Conservation (phyloP, 78 protist species). For the Pigoraptor vietnamica region DNA sequence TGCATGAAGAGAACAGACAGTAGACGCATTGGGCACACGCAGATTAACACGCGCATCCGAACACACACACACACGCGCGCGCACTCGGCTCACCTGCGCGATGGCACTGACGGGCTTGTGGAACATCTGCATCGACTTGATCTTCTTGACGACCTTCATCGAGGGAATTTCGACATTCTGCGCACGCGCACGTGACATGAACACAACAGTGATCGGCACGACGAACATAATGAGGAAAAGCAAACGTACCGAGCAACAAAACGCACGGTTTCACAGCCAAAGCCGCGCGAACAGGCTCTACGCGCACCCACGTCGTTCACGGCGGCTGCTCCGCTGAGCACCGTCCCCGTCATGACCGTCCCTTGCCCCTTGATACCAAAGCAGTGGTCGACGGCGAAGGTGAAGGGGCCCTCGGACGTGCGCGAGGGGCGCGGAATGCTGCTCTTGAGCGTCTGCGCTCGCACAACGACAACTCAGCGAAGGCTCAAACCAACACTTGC, state of each 20-base stretch:
- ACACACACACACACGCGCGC: too few relatives aligned
- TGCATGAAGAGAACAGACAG: too few relatives aligned
- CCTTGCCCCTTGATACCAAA: constrained; percentile 94
- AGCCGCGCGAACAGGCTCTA: not conserved
- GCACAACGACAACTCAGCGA: not conserved
- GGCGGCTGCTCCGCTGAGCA: not conserved
- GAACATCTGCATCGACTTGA: constrained; percentile 95
- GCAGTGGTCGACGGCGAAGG: constrained; percentile 95
- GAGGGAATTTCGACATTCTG: constrained; percentile 36
- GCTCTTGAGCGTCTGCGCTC: not conserved
- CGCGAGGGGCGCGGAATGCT: constrained; percentile 8
- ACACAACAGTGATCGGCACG: not conserved
- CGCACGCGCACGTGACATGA: not conserved
- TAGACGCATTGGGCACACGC: too few relatives aligned
- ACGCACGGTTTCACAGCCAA: too few relatives aligned
- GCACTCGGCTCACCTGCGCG: not conserved
- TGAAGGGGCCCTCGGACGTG: constrained; percentile 39
- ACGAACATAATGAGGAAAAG: not conserved
- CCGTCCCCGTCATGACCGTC: constrained; percentile 92
- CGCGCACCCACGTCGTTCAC: not conserved
- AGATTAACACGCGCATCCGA: too few relatives aligned
- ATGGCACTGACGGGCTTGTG: constrained; percentile 50
- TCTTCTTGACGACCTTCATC: constrained; percentile 37
- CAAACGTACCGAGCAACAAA: not conserved
- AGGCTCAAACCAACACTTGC: not conserved